Conservation (phyloP, 495 filamentous ascomycete species). For the Podospora fimiseda region DNA sequence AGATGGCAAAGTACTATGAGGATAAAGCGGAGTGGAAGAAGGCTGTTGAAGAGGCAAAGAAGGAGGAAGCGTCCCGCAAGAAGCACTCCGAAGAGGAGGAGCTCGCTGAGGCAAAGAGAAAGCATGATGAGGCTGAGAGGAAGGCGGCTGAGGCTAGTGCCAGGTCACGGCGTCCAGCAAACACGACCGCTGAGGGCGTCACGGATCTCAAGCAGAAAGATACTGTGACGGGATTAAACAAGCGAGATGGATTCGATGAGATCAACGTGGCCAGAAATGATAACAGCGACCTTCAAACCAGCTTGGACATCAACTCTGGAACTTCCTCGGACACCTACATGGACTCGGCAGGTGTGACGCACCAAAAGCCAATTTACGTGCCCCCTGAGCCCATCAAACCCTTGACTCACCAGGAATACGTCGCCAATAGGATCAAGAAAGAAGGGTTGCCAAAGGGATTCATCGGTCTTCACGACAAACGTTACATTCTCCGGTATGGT, state of each 20-base stretch:
- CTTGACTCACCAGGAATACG: slow-evolving; percentile 57
- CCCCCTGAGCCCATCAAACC: slow-evolving; percentile 34
- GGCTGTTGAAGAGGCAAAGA: slow-evolving; percentile 19
- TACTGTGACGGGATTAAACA: neutral
- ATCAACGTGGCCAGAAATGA: neutral
- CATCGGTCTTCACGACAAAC: slow-evolving; percentile 46
- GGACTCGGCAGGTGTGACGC: no score
- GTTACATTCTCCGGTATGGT: slow-evolving; percentile 73
- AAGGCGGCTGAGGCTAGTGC: slow-evolving; percentile 6
- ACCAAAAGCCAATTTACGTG: slow-evolving; percentile 5
- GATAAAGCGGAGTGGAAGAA: slow-evolving; percentile 29
- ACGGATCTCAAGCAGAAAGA: slow-evolving; percentile 9
- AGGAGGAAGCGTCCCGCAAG: slow-evolving; percentile 8
- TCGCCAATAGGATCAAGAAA: slow-evolving; percentile 49
- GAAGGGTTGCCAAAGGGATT: slow-evolving; percentile 64
- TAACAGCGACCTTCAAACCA: neutral
- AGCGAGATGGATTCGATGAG: slow-evolving; percentile 1
- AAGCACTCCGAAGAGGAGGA: neutral
- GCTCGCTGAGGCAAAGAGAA: neutral
- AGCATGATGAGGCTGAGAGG: slow-evolving; percentile 5
- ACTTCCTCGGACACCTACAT: neutral
- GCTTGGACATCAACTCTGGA: neutral
- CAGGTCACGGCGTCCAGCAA: neutral
- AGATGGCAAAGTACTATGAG: slow-evolving; percentile 35
- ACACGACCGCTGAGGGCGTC: neutral